phyloP scores from a whole-genome alignment of 2,329 filamentous ascomycete species.

The Colletotrichum nymphaeae region DNA sequence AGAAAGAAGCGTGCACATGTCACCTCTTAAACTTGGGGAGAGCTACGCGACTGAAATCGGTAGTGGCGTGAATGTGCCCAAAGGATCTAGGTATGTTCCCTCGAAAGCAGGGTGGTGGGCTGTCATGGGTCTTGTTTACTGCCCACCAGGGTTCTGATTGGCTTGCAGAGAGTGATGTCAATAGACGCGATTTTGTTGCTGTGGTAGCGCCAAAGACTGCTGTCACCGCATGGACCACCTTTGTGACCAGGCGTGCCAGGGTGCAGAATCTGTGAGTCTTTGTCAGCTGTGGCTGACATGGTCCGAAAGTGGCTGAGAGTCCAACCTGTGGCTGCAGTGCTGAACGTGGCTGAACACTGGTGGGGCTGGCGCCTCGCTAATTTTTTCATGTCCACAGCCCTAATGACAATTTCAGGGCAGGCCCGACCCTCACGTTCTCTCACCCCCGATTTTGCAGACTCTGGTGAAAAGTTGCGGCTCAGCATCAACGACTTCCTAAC shows the following conservation, averaged over 20 bases:
- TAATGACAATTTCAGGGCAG: neutral
- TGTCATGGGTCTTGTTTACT: conserved; percentile 34
- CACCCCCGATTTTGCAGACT: conserved; percentile 1
- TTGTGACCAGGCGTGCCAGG: neutral
- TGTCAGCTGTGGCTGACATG: neutral
- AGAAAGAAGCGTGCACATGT: conserved; percentile 19
- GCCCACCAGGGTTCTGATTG: conserved; percentile 19
- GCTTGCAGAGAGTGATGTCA: conserved; percentile 19
- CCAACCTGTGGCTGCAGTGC: neutral
- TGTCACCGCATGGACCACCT: neutral
- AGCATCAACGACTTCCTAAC: conserved; percentile 27
- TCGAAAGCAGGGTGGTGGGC: conserved; percentile 36
- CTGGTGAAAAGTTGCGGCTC: conserved; percentile 32
- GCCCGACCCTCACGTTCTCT: neutral
- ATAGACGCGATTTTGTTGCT: conserved; percentile 34
- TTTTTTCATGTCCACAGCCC: conserved; percentile 28
- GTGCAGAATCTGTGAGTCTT: neutral
- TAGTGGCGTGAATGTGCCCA: conserved; percentile 37
- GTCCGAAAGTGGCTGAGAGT: neutral
- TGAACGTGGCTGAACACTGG: neutral
- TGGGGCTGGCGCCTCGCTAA: conserved; percentile 21
- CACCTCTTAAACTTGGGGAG: conserved; percentile 34
- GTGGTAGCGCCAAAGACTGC: conserved; percentile 9
- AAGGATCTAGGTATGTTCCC: conserved; percentile 27
- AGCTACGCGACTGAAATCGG: conserved; percentile 20